phyloP scores from a whole-genome alignment of 2,329 filamentous ascomycete species.

The Fusarium nematophilum region DNA sequence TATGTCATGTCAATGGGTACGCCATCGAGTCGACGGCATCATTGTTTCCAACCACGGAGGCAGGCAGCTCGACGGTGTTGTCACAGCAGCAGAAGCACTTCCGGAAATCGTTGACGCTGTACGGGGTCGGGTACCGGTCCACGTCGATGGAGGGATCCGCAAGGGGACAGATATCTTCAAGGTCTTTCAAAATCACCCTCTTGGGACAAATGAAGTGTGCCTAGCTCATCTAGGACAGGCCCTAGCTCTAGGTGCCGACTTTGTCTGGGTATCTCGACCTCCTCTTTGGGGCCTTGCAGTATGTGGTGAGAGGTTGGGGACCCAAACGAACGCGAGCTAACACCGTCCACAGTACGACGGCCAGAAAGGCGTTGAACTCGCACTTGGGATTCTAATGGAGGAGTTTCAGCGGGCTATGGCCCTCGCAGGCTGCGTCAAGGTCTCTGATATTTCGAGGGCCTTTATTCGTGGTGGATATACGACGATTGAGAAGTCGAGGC shows the following conservation, averaged over 20 bases:
- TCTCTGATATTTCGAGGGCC: no score
- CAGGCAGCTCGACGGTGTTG: conserved; percentile 57
- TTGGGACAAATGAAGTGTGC: no score
- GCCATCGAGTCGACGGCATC: conserved; percentile 53
- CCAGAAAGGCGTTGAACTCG: not conserved
- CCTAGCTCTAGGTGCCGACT: conserved; percentile 1
- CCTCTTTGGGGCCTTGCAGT: not conserved
- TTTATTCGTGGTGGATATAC: no score
- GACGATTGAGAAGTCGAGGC: no score
- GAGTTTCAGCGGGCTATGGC: not conserved
- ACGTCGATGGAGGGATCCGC: conserved; percentile 9
- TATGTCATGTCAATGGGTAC: no score
- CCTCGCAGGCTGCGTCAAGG: not conserved
- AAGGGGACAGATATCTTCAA: conserved; percentile 11
- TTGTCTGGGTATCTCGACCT: conserved; percentile 2
- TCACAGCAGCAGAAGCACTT: conserved; percentile 55
- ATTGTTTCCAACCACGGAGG: conserved; percentile 60
- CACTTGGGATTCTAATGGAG: not conserved
- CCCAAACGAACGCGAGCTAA: no score
- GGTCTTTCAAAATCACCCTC: no score
- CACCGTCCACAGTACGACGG: not conserved
- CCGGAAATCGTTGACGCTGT: not conserved
- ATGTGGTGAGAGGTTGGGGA: no score
- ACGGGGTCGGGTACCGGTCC: not conserved
- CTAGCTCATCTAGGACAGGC: no score